Evolutionary conservation across 2,329 filamentous ascomycete genomes (phyloP).

Genomic region (Macrophomina pseudophaseolina): DNA sequence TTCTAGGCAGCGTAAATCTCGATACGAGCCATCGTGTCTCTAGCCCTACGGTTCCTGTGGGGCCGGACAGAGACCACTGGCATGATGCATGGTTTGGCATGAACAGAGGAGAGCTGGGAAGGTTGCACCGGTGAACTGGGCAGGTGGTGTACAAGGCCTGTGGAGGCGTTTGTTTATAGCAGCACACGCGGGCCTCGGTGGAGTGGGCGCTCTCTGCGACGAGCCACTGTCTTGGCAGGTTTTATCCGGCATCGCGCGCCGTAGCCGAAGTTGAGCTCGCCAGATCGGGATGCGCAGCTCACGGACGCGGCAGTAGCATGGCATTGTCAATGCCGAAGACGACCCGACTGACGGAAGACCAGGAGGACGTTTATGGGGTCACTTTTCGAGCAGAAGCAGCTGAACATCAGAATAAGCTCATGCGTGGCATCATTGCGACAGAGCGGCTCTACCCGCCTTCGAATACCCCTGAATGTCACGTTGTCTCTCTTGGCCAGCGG

Average conservation of each 20-base stretch:
- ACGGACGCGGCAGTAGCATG: constrained; percentile 11
- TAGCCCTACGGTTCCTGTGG: background rate
- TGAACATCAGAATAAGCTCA: background rate
- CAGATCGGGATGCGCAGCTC: constrained; percentile 5
- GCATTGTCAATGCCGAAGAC: constrained; percentile 5
- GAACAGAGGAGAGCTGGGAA: background rate
- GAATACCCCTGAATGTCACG: background rate
- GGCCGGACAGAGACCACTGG: background rate
- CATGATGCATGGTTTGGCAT: background rate
- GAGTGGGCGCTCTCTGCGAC: constrained; percentile 1
- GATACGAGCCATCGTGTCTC: background rate
- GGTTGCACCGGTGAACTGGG: background rate
- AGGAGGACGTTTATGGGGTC: background rate
- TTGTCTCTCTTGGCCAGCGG: background rate
- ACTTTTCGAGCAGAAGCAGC: background rate
- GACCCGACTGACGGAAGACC: background rate
- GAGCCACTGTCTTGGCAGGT: constrained; percentile 15
- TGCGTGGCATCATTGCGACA: background rate
- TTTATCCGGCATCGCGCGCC: constrained; percentile 7
- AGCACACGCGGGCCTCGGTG: background rate
- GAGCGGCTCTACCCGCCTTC: background rate
- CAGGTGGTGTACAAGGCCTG: background rate
- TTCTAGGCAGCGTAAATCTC: background rate
- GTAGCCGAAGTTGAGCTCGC: constrained; percentile 1
- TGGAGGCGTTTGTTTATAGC: constrained; percentile 18